A percentile compares a stretch with the other conserved stretches of the same genome.
Evolutionary conservation across 2,329 filamentous ascomycete species (phyloP).

Genomic region (Colletotrichum sp.): DNA sequence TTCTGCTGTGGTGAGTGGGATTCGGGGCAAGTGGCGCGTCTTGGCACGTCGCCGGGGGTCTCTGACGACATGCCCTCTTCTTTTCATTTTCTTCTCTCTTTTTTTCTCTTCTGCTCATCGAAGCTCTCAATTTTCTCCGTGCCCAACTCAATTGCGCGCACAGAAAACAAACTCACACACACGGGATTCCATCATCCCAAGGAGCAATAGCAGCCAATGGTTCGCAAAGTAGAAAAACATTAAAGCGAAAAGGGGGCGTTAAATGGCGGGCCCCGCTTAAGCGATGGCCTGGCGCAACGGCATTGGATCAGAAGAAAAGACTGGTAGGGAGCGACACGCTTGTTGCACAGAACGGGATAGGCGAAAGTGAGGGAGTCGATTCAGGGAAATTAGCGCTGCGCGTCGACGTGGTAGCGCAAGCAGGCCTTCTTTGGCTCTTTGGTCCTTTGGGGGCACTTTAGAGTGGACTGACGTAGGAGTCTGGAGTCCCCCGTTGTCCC

Average conservation of each 20-base stretch:
- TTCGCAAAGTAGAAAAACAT: not conserved
- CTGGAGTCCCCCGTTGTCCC: not conserved
- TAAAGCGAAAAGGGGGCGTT: not conserved
- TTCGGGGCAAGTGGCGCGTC: slow-evolving; percentile 1
- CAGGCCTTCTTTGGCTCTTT: not conserved
- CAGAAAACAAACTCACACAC: not conserved
- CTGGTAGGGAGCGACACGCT: not conserved
- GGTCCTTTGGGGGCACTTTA: not conserved
- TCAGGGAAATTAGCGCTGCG: slow-evolving; percentile 15
- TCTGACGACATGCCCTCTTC: slow-evolving; percentile 6
- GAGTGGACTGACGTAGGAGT: not conserved
- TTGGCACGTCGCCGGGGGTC: slow-evolving; percentile 16
- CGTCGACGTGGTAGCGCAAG: not conserved
- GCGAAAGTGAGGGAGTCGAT: not conserved
- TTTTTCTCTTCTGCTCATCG: not conserved
- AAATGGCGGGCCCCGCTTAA: slow-evolving; percentile 3
- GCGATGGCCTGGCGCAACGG: not conserved
- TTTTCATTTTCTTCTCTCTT: not conserved
- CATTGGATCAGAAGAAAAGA: not conserved
- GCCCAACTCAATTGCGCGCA: not conserved
- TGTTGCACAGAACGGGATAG: not conserved
- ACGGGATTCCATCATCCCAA: not conserved
- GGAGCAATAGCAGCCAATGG: not conserved
- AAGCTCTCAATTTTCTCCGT: not conserved
- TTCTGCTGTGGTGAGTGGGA: not conserved